Base-by-base conservation (phyloP, 495 filamentous ascomycete genomes). In the Aspergillus heteromorphus region DNA sequence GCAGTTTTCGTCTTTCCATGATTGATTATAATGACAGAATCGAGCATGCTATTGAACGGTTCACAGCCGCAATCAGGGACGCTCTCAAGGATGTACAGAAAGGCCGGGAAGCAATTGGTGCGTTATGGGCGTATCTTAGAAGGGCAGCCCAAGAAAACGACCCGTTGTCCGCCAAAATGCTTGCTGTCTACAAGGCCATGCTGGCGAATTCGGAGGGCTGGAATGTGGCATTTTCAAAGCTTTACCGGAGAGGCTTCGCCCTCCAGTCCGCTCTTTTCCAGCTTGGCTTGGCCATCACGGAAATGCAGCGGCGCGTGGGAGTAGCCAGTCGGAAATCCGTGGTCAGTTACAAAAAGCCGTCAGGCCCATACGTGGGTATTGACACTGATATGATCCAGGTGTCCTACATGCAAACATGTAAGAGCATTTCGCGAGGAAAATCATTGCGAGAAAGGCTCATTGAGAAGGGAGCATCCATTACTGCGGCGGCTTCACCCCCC, bases 11-110 rank as follows among this genome's bases (percentile, higher is more conserved):
- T 18, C 67, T 82, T 19, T 80, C 90, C 50, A 89, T 97, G 40
- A 73, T 96, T 18, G 80, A 85, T 42, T 91, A 92, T 45, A 97
- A 97, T 65, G 86, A 90, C 63, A 87, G 87, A 66, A 95, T 98
- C 53, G 89, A 96, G 62, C 86, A 91, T 68, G 89, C 96, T 55
- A 82, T 95, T 55, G 81, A 82, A 45, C 79, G 91, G 43, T 95
- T 92, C 18, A 82, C 84, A 2, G 66, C 75, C 8, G 80, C 87
- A 11, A 85, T 96, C 68, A 82, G 87, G 23, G 87, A 89, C 59
- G 78, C 84, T 2, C 70, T 92, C 18, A 79, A 85, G 58, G 95
- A 98, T 68, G 78, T 95, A 19, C 70, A 78, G 40, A 87, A 92
- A 56, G 91, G 89, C 5, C 73, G 91, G 34, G 80, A 83, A 54